These are phyloP conservation scores for Leersia perrieri DNA, from an alignment of 176 grass and related monocot species.

Conservation along the genomic window DNA sequence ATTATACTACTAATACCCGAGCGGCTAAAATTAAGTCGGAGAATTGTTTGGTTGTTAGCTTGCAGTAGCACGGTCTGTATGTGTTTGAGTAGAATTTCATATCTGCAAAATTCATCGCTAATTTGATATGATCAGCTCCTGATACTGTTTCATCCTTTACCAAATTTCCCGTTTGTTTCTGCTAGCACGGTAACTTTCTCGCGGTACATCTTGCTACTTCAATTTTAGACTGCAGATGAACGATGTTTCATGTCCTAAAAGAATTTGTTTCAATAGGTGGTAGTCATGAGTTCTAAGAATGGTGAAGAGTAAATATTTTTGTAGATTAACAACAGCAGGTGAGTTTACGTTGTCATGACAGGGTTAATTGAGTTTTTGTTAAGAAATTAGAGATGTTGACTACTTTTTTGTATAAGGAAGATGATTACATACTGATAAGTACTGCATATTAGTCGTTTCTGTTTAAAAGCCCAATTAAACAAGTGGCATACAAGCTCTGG, in stretches of 20 bases:
- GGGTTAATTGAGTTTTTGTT: not conserved
- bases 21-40: not conserved
- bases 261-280: not conserved
- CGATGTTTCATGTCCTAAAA: not conserved
- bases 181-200: too few species aligned
- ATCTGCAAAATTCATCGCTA: not conserved
- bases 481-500: not conserved
- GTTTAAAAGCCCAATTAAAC: not conserved
- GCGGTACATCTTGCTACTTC: not conserved
- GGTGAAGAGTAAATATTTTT: not conserved
- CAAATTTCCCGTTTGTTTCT: not conserved
- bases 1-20: not conserved
- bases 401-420: too few species aligned
- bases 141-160: not conserved
- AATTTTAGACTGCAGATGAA: not conserved
- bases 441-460: not conserved
- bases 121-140: not conserved
- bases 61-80: not conserved
- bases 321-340: not conserved
- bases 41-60: too few species aligned
- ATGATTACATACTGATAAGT: not conserved
- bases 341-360: not conserved
- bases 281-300: not conserved
- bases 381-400: not conserved
- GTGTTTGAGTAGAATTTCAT: not conserved